phyloP scores from a whole-genome alignment of 2,329 filamentous ascomycete species.

The Trichoderma sp. region DNA sequence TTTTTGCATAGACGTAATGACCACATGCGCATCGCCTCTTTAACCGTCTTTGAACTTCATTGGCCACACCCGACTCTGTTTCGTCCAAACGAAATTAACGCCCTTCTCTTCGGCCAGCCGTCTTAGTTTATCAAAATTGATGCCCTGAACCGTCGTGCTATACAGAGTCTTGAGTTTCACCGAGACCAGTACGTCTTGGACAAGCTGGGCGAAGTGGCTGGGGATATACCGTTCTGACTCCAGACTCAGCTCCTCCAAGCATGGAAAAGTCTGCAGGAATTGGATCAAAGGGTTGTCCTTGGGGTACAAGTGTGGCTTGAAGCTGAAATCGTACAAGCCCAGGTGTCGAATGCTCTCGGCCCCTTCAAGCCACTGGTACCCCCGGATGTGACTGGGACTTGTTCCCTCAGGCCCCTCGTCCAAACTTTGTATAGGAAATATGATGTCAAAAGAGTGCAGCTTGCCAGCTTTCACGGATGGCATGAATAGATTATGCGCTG shows the following conservation, averaged over 20 bases:
- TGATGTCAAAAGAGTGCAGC: conserved; percentile 43
- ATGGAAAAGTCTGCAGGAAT: conserved; percentile 45
- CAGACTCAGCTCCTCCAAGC: conserved; percentile 44
- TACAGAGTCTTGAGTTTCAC: conserved; percentile 43
- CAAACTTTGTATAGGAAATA: conserved; percentile 40
- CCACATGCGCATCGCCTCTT: not conserved
- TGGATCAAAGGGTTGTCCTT: conserved; percentile 39
- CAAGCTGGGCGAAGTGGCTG: conserved; percentile 35
- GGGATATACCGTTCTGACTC: conserved; percentile 38
- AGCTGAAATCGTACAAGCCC: conserved; percentile 43
- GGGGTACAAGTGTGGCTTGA: conserved; percentile 38
- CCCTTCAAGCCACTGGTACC: conserved; percentile 44
- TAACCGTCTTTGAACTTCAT: conserved; percentile 30
- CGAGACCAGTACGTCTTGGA: conserved; percentile 39
- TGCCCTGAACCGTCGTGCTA: conserved; percentile 40
- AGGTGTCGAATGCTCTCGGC: conserved; percentile 41
- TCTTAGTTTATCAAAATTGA: conserved; percentile 39
- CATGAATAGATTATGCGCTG: conserved; percentile 35
- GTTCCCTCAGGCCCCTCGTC: conserved; percentile 34
- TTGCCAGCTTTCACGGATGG: conserved; percentile 36
- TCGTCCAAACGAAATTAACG: conserved; percentile 40
- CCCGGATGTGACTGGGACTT: conserved; percentile 39
- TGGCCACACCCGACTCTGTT: conserved; percentile 41
- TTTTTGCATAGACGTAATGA: no score
- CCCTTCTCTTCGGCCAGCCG: conserved; percentile 33